Conservation (phyloP, 148 eudicot genomes). For the Chenopodium formosanum region DNA sequence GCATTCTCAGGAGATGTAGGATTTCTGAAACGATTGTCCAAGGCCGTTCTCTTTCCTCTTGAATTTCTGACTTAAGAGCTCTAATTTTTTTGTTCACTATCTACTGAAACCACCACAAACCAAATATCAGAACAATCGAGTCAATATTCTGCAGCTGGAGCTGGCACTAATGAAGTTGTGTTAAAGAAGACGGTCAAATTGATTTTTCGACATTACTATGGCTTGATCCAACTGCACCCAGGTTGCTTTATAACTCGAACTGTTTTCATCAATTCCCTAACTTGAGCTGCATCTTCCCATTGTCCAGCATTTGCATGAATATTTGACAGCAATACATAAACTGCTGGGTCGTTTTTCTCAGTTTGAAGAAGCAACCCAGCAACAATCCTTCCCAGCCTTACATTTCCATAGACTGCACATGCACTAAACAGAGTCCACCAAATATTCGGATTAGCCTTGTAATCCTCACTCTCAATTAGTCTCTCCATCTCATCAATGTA, state of each 20-base stretch:
- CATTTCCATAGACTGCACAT: slow-evolving; percentile 62
- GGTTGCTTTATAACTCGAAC: slow-evolving; percentile 61
- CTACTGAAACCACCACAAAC: too few relatives aligned
- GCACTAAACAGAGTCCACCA: slow-evolving; percentile 82
- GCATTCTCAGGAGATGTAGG: slow-evolving; percentile 11
- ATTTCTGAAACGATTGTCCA: not conserved
- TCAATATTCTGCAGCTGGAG: too few relatives aligned
- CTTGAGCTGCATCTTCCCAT: slow-evolving; percentile 78
- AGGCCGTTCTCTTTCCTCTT: too few relatives aligned
- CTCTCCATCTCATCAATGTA: slow-evolving; percentile 62
- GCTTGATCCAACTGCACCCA: slow-evolving; percentile 66
- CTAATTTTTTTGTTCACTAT: too few relatives aligned
- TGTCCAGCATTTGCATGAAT: slow-evolving; percentile 69
- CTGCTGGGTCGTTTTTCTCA: slow-evolving; percentile 46
- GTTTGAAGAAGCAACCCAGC: slow-evolving; percentile 57
- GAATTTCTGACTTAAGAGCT: too few relatives aligned
- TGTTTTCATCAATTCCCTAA: slow-evolving; percentile 61
- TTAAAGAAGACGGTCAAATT: not conserved
- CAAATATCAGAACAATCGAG: too few relatives aligned
- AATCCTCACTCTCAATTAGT: slow-evolving; percentile 32
- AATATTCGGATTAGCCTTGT: slow-evolving; percentile 37
- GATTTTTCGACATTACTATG: not conserved
- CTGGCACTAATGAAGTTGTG: not conserved
- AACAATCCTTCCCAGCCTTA: slow-evolving; percentile 59
- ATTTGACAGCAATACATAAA: slow-evolving; percentile 68